A percentile compares a stretch with the other conserved stretches of the same genome.
phyloP scores from a whole-genome alignment of 495 filamentous ascomycete species.

The Podospora bellae-mahoneyi region DNA sequence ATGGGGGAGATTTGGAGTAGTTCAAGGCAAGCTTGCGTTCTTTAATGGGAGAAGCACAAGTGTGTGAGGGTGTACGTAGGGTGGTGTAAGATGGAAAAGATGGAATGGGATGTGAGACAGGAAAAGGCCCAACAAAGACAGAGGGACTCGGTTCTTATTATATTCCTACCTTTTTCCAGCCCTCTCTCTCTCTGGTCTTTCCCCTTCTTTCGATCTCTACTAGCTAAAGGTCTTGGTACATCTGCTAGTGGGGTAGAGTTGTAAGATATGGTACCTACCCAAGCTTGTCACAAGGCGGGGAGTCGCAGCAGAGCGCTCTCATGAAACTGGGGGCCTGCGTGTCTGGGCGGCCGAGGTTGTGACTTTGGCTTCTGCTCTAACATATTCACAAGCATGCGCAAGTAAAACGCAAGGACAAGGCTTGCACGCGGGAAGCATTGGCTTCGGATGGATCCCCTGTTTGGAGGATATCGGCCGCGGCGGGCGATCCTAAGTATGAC shows the following conservation, averaged over 20 bases:
- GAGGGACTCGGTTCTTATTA: neutral
- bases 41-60: neutral
- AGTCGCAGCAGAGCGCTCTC: neutral
- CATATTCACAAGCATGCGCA: neutral
- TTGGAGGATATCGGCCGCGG: constrained; percentile 5
- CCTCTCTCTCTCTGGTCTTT: neutral
- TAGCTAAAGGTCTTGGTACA: neutral
- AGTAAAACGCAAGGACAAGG: neutral
- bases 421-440: neutral
- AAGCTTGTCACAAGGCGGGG: neutral
- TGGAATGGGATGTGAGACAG: constrained; percentile 1
- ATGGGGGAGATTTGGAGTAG: neutral
- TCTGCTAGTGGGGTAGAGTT: neutral
- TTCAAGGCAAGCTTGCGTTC: neutral
- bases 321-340: neutral
- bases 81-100: neutral
- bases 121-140: neutral
- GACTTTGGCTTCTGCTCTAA: neutral
- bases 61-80: neutral
- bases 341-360: neutral
- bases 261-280: neutral
- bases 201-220: neutral
- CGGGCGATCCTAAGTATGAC: constrained; percentile 12
- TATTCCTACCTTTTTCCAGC: neutral
- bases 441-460: constrained; percentile 6